Percentiles rank a stretch among this genome's conserved stretches.
Conservation (phyloP, 2,329 filamentous ascomycete species). For the Didymosphaeria variabile region DNA sequence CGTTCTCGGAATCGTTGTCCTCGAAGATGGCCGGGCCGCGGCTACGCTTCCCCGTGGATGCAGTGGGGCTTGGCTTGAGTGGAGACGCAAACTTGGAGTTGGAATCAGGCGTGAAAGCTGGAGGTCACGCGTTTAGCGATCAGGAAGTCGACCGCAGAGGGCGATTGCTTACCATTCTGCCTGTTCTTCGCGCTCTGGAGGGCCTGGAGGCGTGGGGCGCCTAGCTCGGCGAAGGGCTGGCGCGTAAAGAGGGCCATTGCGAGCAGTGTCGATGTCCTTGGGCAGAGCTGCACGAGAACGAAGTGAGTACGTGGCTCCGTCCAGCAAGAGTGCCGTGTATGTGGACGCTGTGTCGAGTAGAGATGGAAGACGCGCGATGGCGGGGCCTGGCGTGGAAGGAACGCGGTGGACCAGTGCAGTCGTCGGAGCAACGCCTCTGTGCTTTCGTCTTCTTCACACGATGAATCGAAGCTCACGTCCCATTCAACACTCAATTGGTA, state of each 20-base stretch:
- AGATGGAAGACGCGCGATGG: constrained; percentile 3
- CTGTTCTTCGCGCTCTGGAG: constrained; percentile 80
- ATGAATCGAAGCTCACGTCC: not conserved
- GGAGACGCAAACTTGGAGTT: constrained; percentile 39
- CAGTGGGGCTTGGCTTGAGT: constrained; percentile 38
- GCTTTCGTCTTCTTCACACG: not conserved
- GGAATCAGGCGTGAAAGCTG: constrained; percentile 41
- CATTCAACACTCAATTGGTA: constrained; percentile 23
- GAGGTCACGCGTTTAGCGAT: constrained; percentile 32
- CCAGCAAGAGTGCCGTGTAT: not conserved
- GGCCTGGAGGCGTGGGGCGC: constrained; percentile 73
- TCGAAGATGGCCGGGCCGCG: constrained; percentile 55
- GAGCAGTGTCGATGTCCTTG: constrained; percentile 14
- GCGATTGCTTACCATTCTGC: constrained; percentile 65
- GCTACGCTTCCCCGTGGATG: constrained; percentile 57
- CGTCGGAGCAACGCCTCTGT: constrained; percentile 9
- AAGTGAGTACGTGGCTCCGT: not conserved
- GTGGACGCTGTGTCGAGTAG: constrained; percentile 3
- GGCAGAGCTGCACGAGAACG: constrained; percentile 7
- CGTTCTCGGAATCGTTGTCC: constrained; percentile 64
- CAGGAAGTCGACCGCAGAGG: constrained; percentile 3
- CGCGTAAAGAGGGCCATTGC: constrained; percentile 60
- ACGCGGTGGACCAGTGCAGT: constrained; percentile 11
- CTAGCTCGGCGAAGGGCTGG: constrained; percentile 79
- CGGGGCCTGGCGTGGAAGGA: constrained; percentile 1